Base-by-base conservation (phyloP, 2,329 filamentous ascomycete genomes). In the Colletotrichum sp. region DNA sequence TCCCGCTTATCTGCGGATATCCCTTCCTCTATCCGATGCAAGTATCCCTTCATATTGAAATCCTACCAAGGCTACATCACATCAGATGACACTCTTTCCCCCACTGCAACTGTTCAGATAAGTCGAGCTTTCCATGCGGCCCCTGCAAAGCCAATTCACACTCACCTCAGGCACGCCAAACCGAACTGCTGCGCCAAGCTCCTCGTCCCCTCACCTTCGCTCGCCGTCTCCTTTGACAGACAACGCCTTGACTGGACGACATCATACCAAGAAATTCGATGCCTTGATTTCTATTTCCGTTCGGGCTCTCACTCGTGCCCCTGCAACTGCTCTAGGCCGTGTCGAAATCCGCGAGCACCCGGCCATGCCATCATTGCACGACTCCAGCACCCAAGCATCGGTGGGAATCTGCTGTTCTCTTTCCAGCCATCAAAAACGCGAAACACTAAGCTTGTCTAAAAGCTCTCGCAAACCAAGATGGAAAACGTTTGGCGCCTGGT, bases 241-340 rank as follows among this genome's bases (percentile, higher is more conserved):
- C 57, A 28, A 24, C 26, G 30, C 38, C n/a, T 36, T 7, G 38
- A 64, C 13, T 65, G 64, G 26, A 57, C 70, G 38, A 76, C 74
- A 76, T 76, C 74, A 76, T 76, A 69, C 74, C 74, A 76, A 74
- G 70, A 34, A 43, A 18, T 38, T 26, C 21, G 21, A 65, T 73
- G 69, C 57, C 73, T 32, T 75, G 63, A 28, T 73, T 73, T 64
- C 70, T 52, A 48, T 28, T 24, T 24, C 32, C 15, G 16, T 26
- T 13, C 24, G n/a, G 24, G 57, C 34, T 67, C 30, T 26, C 36
- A 12, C 48, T 38, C 61, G 16, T 24, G 34, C 57, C 43, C 16
- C 34, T n/a, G n/a, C n/a, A 15, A 38, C 26, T 48, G 10, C 34
- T 28, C 26, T 43, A 36, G n/a, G 15, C 18, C 18, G 6, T 13